Evolutionary conservation across 2,329 filamentous ascomycete species (phyloP), one percentile per base, ranked within the genome.

Genomic region (Bipolaris gigantea): DNA sequence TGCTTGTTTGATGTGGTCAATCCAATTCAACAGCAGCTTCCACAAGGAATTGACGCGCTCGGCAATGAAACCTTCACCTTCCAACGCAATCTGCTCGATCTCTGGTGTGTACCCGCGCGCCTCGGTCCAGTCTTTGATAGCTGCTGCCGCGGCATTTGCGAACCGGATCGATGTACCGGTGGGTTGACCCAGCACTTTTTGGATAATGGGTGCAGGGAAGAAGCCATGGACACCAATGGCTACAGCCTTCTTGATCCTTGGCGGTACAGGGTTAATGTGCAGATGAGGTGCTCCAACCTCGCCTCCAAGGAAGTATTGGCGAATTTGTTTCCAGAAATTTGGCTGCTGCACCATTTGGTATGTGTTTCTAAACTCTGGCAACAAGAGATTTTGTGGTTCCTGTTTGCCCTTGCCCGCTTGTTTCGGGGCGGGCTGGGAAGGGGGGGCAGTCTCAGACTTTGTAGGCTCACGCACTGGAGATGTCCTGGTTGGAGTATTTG

Each of bases 101-200:
- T 95, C 89, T 58, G 92, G 89, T 2, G 81, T 77, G 56, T 87
- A 91, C 0, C 89, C 88, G 9, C 60, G 70, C 11, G 79, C 79
- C 48, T 90, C 85, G 0, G 90, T 85, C 90, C 92, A 99, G 55
- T 87, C 83, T 53, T 88, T 84, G 64, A 99, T 93, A 1, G 90
- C 88, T 35, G 89, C 86, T 5, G 92, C 92, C 16, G 89, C 89
- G 67, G 93, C 88, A 59, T 89, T 93, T 9, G 92, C 91, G 70
- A 99, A 99, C 36, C 92, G 88, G 52, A 97, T 86, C 0, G 93
- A 97, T 0, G 94, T 99, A 5, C 94, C 94, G 0, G 92, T 99
- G 0, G 94, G 94, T 65, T 96, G 93, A 0, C 94, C 94, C 15
- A 97, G 87, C 63, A 99, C 89, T 18, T 88, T 89, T n/a, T 94